Base-by-base conservation (phyloP, 2,329 filamentous ascomycete species). In the Alternaria rosae region DNA sequence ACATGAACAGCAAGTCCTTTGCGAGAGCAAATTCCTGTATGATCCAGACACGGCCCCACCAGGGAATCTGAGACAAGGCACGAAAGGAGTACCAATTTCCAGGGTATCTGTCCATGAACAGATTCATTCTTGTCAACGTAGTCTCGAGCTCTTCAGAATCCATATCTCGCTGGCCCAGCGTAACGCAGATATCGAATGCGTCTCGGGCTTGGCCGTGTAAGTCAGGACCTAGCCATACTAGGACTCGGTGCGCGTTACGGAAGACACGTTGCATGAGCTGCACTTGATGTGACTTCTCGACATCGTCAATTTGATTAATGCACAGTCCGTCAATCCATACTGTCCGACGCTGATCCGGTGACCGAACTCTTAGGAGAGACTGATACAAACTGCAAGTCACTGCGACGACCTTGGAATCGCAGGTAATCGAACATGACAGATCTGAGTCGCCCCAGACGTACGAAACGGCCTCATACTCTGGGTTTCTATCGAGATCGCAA, bases 171-270 rank as follows among this genome's bases (percentile, higher is more conserved):
- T 38, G 32, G 32, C 32, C 32, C 32, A 35, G 8, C 8, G 1
- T 5, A 1, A 8, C 0, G n/a, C 32, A 35, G 0, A 35, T 3
- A 35, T 35, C 15, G 32, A 35, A 35, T 5, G 32, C 32, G 0
- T 35, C 2, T 1, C 32, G 32, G 15, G 32, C 32, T 4, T 9
- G 0, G 32, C 4, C 7, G 15, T 7, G 3, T 2, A 4, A 1
- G 15, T 35, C 32, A 35, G 32, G 32, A 10, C 32, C 32, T 5
- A 38, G 32, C 32, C 32, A 38, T 1, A 38, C 32, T 0, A 38
- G 32, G 4, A 38, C 32, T 10, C 32, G 7, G 0, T n/a, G 4
- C 7, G 32, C 32, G n/a, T n/a, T 38, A 1, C 32, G 32, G 32
- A 1, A 38, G 15, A 38, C 32, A 10, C 32, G 7, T 38, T 38